phyloP scores from a whole-genome alignment of 257 asterid genomes.

The Nicotiana attenuata region DNA sequence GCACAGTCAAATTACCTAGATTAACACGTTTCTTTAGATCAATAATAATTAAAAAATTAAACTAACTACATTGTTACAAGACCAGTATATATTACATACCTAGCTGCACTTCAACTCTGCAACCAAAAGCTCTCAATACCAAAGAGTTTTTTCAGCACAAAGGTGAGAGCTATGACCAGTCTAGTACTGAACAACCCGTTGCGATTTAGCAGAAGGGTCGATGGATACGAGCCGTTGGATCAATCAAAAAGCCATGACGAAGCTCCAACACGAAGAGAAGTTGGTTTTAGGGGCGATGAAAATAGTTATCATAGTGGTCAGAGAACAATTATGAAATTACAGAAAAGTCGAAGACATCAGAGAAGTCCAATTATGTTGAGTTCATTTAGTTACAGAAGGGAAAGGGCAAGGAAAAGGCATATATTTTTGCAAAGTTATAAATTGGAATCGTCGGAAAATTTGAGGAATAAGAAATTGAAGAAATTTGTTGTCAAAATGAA shows the following conservation, averaged over 20 bases:
- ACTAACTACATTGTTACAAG: background rate
- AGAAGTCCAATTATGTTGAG: slow-evolving; percentile 23
- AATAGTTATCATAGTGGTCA: background rate
- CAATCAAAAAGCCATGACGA: background rate
- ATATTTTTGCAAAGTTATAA: slow-evolving; percentile 49
- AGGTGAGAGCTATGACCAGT: slow-evolving; percentile 18
- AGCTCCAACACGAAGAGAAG: background rate
- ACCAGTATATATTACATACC: background rate
- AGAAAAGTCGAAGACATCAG: slow-evolving; percentile 17
- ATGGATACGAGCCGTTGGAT: slow-evolving; percentile 11
- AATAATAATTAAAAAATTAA: background rate
- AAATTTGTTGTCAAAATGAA: slow-evolving; percentile 35
- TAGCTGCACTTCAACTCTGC: background rate
- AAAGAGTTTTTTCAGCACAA: no score
- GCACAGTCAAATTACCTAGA: background rate
- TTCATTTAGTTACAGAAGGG: slow-evolving; percentile 40
- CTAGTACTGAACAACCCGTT: slow-evolving; percentile 32
- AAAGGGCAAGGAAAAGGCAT: slow-evolving; percentile 45
- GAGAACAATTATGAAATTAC: slow-evolving; percentile 30
- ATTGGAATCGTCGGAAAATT: slow-evolving; percentile 23
- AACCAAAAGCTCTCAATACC: background rate
- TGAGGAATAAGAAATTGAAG: slow-evolving; percentile 24
- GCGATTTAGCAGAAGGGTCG: slow-evolving; percentile 24
- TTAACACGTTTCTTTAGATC: background rate
- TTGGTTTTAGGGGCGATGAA: slow-evolving; percentile 8